Percentiles rank a stretch among this genome's conserved stretches.
These are phyloP conservation scores for Phaeodactylum tricornutum DNA, from an alignment of 108 stramenopile genomes.

Conservation along the genomic window DNA sequence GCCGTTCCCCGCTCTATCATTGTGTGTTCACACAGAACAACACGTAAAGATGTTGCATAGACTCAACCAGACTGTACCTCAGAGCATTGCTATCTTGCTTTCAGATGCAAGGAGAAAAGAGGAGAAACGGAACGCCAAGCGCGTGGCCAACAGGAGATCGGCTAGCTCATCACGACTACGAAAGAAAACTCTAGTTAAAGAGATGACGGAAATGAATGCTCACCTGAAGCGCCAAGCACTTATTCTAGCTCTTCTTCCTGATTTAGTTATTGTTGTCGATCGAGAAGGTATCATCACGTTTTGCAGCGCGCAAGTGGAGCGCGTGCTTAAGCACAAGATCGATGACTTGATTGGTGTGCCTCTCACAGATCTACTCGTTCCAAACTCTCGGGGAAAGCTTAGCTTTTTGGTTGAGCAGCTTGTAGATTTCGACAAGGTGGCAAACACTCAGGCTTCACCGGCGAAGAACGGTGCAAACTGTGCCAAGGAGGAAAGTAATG, in stretches of 20 bases:
- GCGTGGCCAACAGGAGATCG: conserved; percentile 83
- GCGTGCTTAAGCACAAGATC: conserved; percentile 47
- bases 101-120: conserved; percentile 60
- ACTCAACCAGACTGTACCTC: conserved; percentile 54
- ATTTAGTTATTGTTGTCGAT: conserved; percentile 59
- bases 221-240: conserved; percentile 56
- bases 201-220: conserved; percentile 73
- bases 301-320: conserved; percentile 68
- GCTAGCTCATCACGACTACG: conserved; percentile 82
- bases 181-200: conserved; percentile 84
- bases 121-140: conserved; percentile 72
- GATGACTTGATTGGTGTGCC: conserved; percentile 50
- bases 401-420: conserved; percentile 4
- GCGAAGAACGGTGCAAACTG: conserved; percentile 1
- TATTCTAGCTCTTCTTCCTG: conserved; percentile 70
- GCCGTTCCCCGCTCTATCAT: background rate
- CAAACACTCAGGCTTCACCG: background rate
- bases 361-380: conserved; percentile 44
- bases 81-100: conserved; percentile 47
- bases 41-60: conserved; percentile 48
- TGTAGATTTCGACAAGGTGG: background rate
- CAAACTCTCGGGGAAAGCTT: conserved; percentile 42
- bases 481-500: conserved; percentile 7
- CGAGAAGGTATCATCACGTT: conserved; percentile 67
- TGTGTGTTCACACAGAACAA: conserved; percentile 24